Evolutionary conservation across 305 asterid genomes (phyloP), one percentile per base, ranked within the genome.

Genomic region (Caryopteris hybrid): DNA sequence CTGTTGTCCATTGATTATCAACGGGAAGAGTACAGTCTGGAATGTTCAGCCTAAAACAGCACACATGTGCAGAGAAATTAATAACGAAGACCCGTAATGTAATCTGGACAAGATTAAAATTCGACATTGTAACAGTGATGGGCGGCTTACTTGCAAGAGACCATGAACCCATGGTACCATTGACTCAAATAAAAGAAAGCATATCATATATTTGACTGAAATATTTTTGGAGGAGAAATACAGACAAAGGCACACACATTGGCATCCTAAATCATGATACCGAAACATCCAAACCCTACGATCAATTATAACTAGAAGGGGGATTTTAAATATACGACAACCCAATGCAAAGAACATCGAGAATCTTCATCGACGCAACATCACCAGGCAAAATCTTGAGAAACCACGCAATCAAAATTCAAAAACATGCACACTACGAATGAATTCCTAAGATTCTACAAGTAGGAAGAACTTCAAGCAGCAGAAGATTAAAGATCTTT

Each of bases 1-100:
- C 45, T 59, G 16, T 36, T 57, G 36, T 78, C 80, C 83, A 73
- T 76, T 12, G 54, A 42, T 27, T 38, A 65, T 56, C 71, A 66
- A 70, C 75, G 14, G 34, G 64, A 78, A 51, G 67, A 33, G 45
- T 42, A 53, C 17, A 47, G 48, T 41, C 47, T 34, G 51, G 27
- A 59, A 46, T 61, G 13, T 38, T 53, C 66, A 54, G 62, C 79
- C 67, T 64, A 54, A 8, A 61, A 41, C 39, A 51, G 14, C 38
- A 43, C 20, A 66, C 21, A 66, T 4, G 18, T 46, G 8, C 16
- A 18, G 11, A 57, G 20, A 53, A 27, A 47, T 55, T 3, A 66
- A 38, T 25, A 34, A 34, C 9, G 10, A 2, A 38, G 41, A 38
- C 21, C 33, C 43, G 16, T 54, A n/a, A 27, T 13, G 10, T 17